A percentile compares a stretch with the other conserved stretches of the same genome.
These are phyloP conservation scores for Bipolaris sorokiniana DNA, from an alignment of 2,329 filamentous ascomycete genomes.

Conservation along the genomic window DNA sequence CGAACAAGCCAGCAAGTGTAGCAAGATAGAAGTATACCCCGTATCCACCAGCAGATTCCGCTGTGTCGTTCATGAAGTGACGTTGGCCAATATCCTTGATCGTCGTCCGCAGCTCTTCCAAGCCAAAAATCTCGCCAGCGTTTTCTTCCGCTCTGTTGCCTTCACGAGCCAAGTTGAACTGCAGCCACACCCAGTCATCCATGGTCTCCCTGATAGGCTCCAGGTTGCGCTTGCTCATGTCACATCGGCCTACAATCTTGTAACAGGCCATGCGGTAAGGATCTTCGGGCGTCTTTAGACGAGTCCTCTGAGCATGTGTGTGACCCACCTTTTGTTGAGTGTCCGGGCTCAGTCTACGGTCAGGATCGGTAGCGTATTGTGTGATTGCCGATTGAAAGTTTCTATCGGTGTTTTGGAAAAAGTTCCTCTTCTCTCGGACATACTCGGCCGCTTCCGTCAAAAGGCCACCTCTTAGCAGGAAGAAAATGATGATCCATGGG, in stretches of 20 bases:
- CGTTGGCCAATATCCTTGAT: slow-evolving; percentile 88
- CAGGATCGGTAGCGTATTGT: slow-evolving; percentile 77
- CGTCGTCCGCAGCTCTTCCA: slow-evolving; percentile 75
- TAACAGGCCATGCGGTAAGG: slow-evolving; percentile 97
- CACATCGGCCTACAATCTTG: slow-evolving; percentile 88
- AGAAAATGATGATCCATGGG: slow-evolving; percentile 94
- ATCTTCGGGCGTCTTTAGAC: slow-evolving; percentile 85
- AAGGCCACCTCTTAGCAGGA: slow-evolving; percentile 83
- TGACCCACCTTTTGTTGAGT: slow-evolving; percentile 86
- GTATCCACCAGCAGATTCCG: slow-evolving; percentile 80
- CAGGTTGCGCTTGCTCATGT: slow-evolving; percentile 63
- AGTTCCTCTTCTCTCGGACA: slow-evolving; percentile 78
- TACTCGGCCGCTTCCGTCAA: slow-evolving; percentile 85
- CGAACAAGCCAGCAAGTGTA: slow-evolving; percentile 88
- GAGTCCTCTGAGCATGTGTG: slow-evolving; percentile 84
- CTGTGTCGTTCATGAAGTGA: slow-evolving; percentile 82
- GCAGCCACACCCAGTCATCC: slow-evolving; percentile 72
- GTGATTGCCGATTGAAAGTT: slow-evolving; percentile 88
- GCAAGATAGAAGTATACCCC: slow-evolving; percentile 95
- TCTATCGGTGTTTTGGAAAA: slow-evolving; percentile 88
- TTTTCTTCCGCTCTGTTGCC: slow-evolving; percentile 66
- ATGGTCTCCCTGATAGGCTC: slow-evolving; percentile 65
- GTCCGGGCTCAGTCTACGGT: slow-evolving; percentile 77
- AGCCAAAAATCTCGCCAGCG: slow-evolving; percentile 66
- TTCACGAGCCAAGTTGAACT: slow-evolving; percentile 68